Base-by-base conservation (phyloP, 73 alveolate genomes). In the Breviolum minutum region DNA sequence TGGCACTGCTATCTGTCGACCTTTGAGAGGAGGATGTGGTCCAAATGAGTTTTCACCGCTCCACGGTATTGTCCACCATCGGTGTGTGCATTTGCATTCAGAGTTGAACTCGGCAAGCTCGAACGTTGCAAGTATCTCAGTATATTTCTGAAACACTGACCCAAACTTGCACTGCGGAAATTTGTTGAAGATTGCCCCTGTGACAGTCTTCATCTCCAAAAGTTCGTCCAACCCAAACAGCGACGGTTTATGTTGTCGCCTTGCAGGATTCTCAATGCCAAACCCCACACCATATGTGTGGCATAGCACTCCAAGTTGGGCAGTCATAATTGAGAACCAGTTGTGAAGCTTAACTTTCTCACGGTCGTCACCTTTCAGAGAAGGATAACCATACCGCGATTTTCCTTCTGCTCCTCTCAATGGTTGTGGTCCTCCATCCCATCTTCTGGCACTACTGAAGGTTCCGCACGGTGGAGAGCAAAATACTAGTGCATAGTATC, bases 131-230 rank as follows among this genome's bases (percentile, higher is more conserved):
- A 79, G 63, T 26, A 79, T 24, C 40, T 30, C 87, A 26, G 87
- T 79, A 20, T 79, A 63, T 32, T 79, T 79, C 30, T 27, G 63
- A 27, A 79, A 79, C 87, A 32, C 40, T 79, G 29, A 64, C 29
- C 87, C 87, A 27, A 79, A 32, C 27, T 27, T 79, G 87, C 87
- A 79, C 66, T 79, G 87, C 17, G 87, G 9, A 32, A 79, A 79
- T 9, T 8, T 29, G 26, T 20, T 29, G 87, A 29, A 30, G 17
- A 26, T 30, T 6, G 66, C 87, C 2, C 17, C 68, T 30, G n/a
- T 8, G n/a, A 26, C 8, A 12, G 10, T 24, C 14, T 26, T 27
- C 87, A 79, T 11, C 66, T 29, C 30, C 40, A 10, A 10, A 79
- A 79, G 40, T 32, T 26, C 40, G 6, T 63, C 66, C 10, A 79